These are phyloP conservation scores for Dactylonectria macrodidyma DNA, from an alignment of 2,329 filamentous ascomycete genomes.

Conservation along the genomic window DNA sequence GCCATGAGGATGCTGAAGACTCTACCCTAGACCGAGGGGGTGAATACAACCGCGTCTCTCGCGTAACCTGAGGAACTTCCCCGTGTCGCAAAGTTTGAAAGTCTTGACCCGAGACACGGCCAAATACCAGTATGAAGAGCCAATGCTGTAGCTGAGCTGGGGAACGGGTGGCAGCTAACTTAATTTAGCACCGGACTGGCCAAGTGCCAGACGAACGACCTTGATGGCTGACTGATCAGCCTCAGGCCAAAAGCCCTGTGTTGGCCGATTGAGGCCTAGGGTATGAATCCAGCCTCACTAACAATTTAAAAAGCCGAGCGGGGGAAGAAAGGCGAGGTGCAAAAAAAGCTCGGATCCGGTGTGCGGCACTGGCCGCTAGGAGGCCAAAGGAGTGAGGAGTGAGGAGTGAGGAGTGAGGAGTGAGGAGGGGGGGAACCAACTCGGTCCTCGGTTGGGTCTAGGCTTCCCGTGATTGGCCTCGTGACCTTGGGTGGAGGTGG, in stretches of 20 bases:
- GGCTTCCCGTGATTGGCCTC: conserved; percentile 19
- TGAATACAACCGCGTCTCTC: not conserved
- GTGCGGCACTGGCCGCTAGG: not conserved
- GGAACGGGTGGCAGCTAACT: too few species aligned
- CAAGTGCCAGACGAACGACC: not conserved
- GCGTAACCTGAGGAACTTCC: not conserved
- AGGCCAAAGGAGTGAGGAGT: too few species aligned
- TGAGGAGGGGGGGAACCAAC: too few species aligned
- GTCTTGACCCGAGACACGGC: not conserved
- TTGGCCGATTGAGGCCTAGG: not conserved
- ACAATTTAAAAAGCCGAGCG: not conserved
- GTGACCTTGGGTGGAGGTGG: conserved; percentile 17
- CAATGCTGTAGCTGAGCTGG: not conserved
- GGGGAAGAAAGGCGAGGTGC: conserved; percentile 8
- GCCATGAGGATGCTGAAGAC: conserved; percentile 27
- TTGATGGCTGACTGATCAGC: not conserved
- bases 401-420: too few species aligned
- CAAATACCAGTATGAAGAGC: not conserved
- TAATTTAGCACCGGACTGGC: too few species aligned
- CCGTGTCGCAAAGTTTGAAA: not conserved
- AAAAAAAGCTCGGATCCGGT: conserved; percentile 13
- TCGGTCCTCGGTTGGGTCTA: not conserved
- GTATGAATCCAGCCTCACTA: not conserved
- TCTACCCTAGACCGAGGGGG: not conserved
- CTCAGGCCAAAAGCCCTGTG: not conserved